Base-by-base conservation (phyloP, 345 rosid species). In the Aethionema arabicum region DNA sequence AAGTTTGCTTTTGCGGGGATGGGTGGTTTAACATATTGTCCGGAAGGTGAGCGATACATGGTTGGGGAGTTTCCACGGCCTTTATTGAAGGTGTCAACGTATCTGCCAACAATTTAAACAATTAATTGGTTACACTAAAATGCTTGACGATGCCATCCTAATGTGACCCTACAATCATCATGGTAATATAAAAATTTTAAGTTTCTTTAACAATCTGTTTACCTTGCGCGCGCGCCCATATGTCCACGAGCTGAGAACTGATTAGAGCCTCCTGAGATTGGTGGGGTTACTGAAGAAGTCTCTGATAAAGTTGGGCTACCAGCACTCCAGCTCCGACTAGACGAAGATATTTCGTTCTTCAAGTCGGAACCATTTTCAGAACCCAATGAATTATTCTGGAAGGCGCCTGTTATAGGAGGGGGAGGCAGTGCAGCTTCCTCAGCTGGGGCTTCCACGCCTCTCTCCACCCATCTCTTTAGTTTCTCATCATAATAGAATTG, bases 381-480 rank as follows among this genome's bases (percentile, higher is more conserved):
- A 70, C 82, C 85, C 27, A 78, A 21, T 41, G 61, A 71, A 59
- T 92, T 92, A 61, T 80, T 93, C 77, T 78, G 86, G 72, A 84
- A 83, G 45, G 82, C 59, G 44, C 85, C 55, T n/a, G 75, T 41
- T 9, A 85, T 85, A 38, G 99, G 99, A 67, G 99, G 99, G 58
- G 98, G 98, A 33, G 95, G 75, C 63, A 83, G 62, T 15, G 87
- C 83, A 41, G 92, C 68, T 77, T 86, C 95, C 70, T 88, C 93
- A 15, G 95, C 85, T 53, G 93, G 85, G 41, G 90, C 84, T 59
- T 82, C 93, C 44, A 70, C 99, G 54, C 99, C 99, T 80, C 80
- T 95, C 79, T 95, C 96, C 56, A 90, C 91, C 99, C 99, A 90
- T 83, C 91, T 85, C 83, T 90, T 95, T 21, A 85, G 91, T 57